Percentiles rank a stretch among this genome's conserved stretches.
phyloP scores from a whole-genome alignment of 2,329 filamentous ascomycete genomes.

The Fusarium continuum region DNA sequence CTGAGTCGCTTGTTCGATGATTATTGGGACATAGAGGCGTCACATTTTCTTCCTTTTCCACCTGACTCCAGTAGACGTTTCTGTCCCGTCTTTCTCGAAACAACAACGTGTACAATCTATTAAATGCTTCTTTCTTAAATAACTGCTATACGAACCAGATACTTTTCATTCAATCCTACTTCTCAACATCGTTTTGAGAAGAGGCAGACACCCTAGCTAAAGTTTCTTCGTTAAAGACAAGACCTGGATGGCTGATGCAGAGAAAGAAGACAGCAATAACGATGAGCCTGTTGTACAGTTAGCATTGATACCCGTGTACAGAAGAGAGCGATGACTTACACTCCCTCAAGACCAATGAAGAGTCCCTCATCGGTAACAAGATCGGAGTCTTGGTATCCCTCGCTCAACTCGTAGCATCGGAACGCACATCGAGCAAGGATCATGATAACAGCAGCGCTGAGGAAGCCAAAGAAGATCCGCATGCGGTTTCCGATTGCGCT shows the following conservation, averaged over 20 bases:
- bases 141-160: fast-evolving
- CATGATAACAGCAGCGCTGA: conserved; percentile 63
- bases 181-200: conserved; percentile 15
- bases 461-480: conserved; percentile 59
- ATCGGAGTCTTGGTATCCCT: conserved; percentile 64
- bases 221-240: conserved; percentile 36
- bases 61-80: no score
- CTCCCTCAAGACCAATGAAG: conserved; percentile 65
- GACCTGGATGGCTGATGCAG: conserved; percentile 52
- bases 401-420: conserved; percentile 70
- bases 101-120: no score
- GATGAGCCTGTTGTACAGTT: conserved; percentile 44
- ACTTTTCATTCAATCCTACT: neutral
- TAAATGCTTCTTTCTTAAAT: no score
- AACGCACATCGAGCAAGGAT: conserved; percentile 71
- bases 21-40: no score
- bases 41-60: no score
- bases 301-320: neutral
- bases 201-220: neutral
- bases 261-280: conserved; percentile 49
- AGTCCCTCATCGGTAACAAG: conserved; percentile 61
- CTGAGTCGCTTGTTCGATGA: no score
- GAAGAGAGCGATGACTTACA: conserved; percentile 43
- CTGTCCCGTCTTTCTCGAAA: no score
- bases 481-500: conserved; percentile 36